These are phyloP conservation scores for Prosopis cineraria DNA, from an alignment of 306 rosid species.

Conservation along the genomic window DNA sequence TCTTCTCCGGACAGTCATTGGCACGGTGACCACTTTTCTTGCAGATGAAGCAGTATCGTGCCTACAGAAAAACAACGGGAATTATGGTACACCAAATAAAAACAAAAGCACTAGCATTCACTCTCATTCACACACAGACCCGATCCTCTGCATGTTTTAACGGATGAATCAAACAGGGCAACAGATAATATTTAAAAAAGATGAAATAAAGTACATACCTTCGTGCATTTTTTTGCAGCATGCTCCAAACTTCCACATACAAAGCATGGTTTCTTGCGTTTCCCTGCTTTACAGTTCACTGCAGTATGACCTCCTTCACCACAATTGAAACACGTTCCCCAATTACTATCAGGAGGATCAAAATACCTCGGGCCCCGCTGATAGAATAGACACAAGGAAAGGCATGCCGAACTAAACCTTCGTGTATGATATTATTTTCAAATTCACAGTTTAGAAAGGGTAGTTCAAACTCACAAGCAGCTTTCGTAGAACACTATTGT, in stretches of 20 bases:
- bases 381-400: constrained; percentile 47
- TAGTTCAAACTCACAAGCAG: constrained; percentile 80
- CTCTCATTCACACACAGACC: neutral
- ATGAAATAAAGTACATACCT: constrained; percentile 42
- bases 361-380: constrained; percentile 99
- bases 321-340: constrained; percentile 90
- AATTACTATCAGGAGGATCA: constrained; percentile 83
- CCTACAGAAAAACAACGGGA: constrained; percentile 42
- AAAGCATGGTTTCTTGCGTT: constrained; percentile 81
- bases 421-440: constrained; percentile 40
- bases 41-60: constrained; percentile 74
- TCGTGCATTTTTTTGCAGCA: constrained; percentile 64
- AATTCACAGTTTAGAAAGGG: constrained; percentile 41
- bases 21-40: constrained; percentile 82
- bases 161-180: neutral
- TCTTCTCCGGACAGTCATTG: constrained; percentile 85
- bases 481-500: constrained; percentile 75
- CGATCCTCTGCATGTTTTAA: neutral
- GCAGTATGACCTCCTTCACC: constrained; percentile 94
- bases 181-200: neutral
- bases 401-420: constrained; percentile 53
- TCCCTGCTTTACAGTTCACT: constrained; percentile 65
- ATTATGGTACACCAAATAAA: neutral
- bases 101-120: neutral
- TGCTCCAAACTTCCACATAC: constrained; percentile 92